A percentile compares a stretch with the other conserved stretches of the same genome.
These are phyloP conservation scores for Termitomyces eurrhizus DNA, from an alignment of 768 basidiomycete genomes.

Conservation along the genomic window DNA sequence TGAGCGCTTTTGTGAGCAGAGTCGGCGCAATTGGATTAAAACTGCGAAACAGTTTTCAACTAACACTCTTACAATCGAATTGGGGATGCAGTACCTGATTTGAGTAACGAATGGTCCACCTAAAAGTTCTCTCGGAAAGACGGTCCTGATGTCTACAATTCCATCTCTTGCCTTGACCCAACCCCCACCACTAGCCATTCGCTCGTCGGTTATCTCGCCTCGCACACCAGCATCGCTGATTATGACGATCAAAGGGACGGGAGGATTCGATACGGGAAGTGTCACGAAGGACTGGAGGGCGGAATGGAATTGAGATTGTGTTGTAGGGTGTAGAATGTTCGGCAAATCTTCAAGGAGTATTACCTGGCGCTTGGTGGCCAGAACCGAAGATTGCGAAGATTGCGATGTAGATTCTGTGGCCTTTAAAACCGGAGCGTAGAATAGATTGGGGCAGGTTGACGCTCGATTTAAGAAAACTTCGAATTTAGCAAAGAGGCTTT, in stretches of 20 bases:
- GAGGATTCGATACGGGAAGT: constrained; percentile 26
- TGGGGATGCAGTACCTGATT: constrained; percentile 49
- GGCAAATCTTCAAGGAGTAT: constrained; percentile 90
- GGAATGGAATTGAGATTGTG: constrained; percentile 69
- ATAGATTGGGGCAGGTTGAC: constrained; percentile 53
- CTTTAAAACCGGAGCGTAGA: constrained; percentile 21
- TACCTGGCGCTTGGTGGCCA: constrained; percentile 41
- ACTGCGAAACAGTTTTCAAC: constrained; percentile 33
- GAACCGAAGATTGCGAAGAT: constrained; percentile 9
- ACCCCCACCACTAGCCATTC: constrained; percentile 33
- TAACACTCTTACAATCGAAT: background rate
- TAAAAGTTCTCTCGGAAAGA: constrained; percentile 66
- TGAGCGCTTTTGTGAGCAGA: constrained; percentile 75
- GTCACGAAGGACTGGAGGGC: constrained; percentile 56
- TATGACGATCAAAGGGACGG: constrained; percentile 74
- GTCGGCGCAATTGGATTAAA: constrained; percentile 94
- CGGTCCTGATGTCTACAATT: constrained; percentile 64
- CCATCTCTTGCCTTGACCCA: constrained; percentile 44
- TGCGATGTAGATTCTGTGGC: constrained; percentile 7
- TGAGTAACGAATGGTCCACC: constrained; percentile 74
- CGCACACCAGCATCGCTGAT: constrained; percentile 80
- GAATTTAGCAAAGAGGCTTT: constrained; percentile 63
- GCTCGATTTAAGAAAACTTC: constrained; percentile 72
- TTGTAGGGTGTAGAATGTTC: constrained; percentile 74
- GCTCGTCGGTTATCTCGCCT: constrained; percentile 58